Evolutionary conservation across 768 basidiomycete species (phyloP).

Genomic region (Pleurotus tuber-regium): DNA sequence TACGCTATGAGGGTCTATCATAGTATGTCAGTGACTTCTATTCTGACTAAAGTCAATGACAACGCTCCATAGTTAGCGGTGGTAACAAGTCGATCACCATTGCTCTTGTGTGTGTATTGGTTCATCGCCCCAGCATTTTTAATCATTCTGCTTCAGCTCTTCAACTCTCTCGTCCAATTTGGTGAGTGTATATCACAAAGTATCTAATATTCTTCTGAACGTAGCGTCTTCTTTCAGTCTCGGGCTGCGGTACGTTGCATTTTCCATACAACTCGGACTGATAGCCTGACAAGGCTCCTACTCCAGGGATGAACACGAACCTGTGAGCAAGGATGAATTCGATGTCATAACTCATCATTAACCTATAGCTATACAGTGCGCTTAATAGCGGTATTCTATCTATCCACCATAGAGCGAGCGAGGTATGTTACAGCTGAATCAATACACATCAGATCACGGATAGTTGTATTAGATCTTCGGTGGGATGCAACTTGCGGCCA

Average conservation of each 20-base stretch:
- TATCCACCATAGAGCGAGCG: constrained; percentile 1
- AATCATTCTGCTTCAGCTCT: neutral
- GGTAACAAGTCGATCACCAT: neutral
- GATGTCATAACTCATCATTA: too few relatives aligned
- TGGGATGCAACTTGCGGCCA: neutral
- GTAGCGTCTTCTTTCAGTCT: neutral
- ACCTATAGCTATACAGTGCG: neutral
- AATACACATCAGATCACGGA: too few relatives aligned
- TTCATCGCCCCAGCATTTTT: neutral
- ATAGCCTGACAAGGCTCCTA: neutral
- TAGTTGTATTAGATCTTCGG: constrained; percentile 7
- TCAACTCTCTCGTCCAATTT: neutral
- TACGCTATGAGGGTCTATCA: neutral
- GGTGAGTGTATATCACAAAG: too few relatives aligned
- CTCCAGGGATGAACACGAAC: neutral
- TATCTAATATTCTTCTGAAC: neutral
- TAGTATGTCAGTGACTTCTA: neutral
- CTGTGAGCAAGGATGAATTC: neutral
- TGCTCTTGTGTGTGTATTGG: neutral
- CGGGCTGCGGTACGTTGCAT: neutral
- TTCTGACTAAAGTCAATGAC: neutral
- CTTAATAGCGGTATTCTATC: neutral
- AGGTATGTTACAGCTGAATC: too few relatives aligned
- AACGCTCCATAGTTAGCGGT: neutral
- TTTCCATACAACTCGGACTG: neutral